Evolutionary conservation across 441 rosid genomes (phyloP).

Genomic region (Breynia disticha): DNA sequence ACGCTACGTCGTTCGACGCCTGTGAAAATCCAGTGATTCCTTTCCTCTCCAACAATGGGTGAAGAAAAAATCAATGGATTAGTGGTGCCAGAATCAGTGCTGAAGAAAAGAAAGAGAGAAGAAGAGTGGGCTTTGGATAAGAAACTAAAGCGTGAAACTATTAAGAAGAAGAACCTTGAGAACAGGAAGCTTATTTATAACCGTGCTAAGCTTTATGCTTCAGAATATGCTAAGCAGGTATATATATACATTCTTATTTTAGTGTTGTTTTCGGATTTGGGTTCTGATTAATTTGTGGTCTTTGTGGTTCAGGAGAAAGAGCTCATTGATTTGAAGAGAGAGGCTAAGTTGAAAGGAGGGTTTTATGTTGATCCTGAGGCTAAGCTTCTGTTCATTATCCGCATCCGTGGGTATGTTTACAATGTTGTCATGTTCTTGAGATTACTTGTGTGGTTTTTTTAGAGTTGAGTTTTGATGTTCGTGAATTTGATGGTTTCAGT

Average conservation of each 20-base stretch:
- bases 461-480: conserved; percentile 13
- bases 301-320: conserved; percentile 31
- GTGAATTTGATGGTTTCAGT: conserved; percentile 16
- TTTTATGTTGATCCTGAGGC: conserved; percentile 84
- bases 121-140: conserved; percentile 65
- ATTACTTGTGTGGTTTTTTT: not conserved
- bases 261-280: not conserved
- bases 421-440: not conserved
- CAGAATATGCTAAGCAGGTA: conserved; percentile 54
- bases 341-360: conserved; percentile 76
- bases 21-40: no score
- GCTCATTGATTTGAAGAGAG: conserved; percentile 52
- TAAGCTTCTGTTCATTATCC: conserved; percentile 61
- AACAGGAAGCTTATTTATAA: conserved; percentile 42
- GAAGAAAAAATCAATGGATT: conserved; percentile 36
- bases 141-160: conserved; percentile 35
- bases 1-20: no score
- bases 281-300: not conserved
- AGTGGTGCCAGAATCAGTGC: conserved; percentile 51
- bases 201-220: conserved; percentile 51
- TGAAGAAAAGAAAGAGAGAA: conserved; percentile 62
- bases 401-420: conserved; percentile 53
- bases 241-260: no score
- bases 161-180: conserved; percentile 40
- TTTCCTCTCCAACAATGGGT: conserved; percentile 32